phyloP scores from a whole-genome alignment of 2,329 filamentous ascomycete species.

The Leptographium procerum region DNA sequence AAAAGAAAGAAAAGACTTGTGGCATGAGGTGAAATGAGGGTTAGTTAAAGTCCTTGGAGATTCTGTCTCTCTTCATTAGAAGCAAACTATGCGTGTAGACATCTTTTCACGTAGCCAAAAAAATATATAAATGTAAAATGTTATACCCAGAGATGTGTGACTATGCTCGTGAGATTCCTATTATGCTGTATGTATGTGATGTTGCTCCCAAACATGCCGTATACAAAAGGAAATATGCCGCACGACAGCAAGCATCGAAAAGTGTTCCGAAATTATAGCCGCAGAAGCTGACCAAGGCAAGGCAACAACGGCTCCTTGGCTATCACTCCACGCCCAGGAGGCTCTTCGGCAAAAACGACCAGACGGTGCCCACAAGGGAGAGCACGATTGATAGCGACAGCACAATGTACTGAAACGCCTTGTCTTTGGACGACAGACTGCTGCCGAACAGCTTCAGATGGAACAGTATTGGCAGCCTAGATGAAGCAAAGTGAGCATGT shows the following conservation, averaged over 20 bases:
- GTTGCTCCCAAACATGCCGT: background rate
- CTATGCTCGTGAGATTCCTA: background rate
- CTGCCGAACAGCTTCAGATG: slow-evolving; percentile 80
- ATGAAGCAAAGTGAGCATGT: background rate
- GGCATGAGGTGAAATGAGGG: background rate
- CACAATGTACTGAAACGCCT: slow-evolving; percentile 53
- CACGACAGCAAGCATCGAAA: background rate
- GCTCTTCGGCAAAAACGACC: slow-evolving; percentile 76
- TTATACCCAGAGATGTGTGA: background rate
- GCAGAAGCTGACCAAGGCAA: background rate
- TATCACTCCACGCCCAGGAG: slow-evolving; percentile 47
- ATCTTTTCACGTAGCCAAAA: background rate
- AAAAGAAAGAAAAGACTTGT: background rate
- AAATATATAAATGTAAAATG: background rate
- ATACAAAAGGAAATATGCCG: background rate
- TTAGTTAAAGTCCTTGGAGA: background rate
- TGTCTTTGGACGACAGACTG: slow-evolving; percentile 54
- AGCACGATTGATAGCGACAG: slow-evolving; percentile 59
- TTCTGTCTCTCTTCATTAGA: background rate
- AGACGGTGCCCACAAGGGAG: slow-evolving; percentile 69
- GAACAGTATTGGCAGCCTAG: slow-evolving; percentile 65
- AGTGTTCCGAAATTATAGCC: background rate
- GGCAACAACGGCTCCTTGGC: background rate
- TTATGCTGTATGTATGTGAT: background rate
- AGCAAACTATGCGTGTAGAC: background rate